A percentile compares a stretch with the other conserved stretches of the same genome.
Conservation (phyloP, 2,329 filamentous ascomycete genomes). For the Gyromitra esculenta region DNA sequence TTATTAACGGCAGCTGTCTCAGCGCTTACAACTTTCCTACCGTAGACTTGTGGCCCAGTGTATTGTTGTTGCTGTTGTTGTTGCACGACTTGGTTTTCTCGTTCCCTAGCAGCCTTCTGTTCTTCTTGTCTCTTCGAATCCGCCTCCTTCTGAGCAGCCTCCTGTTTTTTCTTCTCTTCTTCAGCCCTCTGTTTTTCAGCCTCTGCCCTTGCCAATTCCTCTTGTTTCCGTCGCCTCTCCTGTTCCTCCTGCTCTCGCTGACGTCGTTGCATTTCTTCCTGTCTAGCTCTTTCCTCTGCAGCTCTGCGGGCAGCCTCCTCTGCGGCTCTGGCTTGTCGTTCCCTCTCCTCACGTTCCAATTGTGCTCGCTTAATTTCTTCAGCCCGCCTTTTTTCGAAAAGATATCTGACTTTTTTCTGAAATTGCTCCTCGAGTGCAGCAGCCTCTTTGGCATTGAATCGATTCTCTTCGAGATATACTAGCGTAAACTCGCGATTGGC, state of each 20-base stretch:
- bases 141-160: conserved; percentile 37
- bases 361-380: conserved; percentile 43
- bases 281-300: conserved; percentile 43
- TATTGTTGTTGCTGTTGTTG: conserved; percentile 41
- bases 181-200: conserved; percentile 48
- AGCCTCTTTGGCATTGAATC: conserved; percentile 52
- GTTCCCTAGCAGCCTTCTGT: conserved; percentile 47
- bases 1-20: conserved; percentile 46
- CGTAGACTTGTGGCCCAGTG: conserved; percentile 48
- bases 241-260: conserved; percentile 51
- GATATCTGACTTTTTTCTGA: conserved; percentile 48
- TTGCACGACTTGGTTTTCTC: conserved; percentile 28
- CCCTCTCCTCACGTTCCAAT: conserved; percentile 41
- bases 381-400: conserved; percentile 44
- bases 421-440: conserved; percentile 50
- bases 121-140: conserved; percentile 48
- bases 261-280: conserved; percentile 46
- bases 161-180: conserved; percentile 45
- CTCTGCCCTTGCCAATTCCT: conserved; percentile 44
- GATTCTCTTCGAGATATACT: conserved; percentile 51
- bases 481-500: conserved; percentile 49
- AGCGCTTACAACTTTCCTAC: conserved; percentile 37
- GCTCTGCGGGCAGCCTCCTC: conserved; percentile 51
- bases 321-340: conserved; percentile 39
- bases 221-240: conserved; percentile 44